These are phyloP conservation scores for Macrocybe gigantea DNA, from an alignment of 768 basidiomycete species.

Conservation along the genomic window DNA sequence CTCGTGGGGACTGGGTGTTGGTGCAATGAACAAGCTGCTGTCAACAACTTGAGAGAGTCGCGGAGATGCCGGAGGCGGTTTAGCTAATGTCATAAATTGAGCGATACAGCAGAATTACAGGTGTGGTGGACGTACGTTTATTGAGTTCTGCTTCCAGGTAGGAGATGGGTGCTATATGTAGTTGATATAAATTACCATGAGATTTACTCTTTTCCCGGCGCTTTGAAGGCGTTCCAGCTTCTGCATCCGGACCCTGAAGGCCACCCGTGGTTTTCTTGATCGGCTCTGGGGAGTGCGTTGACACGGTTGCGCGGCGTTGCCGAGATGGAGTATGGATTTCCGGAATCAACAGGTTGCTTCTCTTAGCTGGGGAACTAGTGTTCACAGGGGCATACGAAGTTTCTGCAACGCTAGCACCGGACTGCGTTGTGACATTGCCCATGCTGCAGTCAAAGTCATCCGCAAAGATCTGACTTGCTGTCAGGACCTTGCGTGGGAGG, in stretches of 20 bases:
- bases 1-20: slow-evolving; percentile 32
- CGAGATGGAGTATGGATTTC: slow-evolving; percentile 38
- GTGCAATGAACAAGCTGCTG: slow-evolving; percentile 60
- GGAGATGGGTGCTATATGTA: slow-evolving; percentile 63
- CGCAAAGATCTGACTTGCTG: slow-evolving; percentile 68
- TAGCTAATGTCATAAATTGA: slow-evolving; percentile 20
- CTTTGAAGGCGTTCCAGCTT: slow-evolving; percentile 51
- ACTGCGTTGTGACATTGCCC: slow-evolving; percentile 27
- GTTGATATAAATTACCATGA: slow-evolving; percentile 54
- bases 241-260: slow-evolving; percentile 18
- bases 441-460: slow-evolving; percentile 35
- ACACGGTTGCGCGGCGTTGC: slow-evolving; percentile 60
- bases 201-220: slow-evolving; percentile 63
- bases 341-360: slow-evolving; percentile 22
- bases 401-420: slow-evolving; percentile 24
- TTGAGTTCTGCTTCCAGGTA: slow-evolving; percentile 61
- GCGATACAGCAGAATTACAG: background rate
- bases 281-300: slow-evolving; percentile 51
- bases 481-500: slow-evolving; percentile 55
- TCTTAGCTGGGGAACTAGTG: slow-evolving; percentile 15
- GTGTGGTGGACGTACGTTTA: slow-evolving; percentile 39
- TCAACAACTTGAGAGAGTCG: slow-evolving; percentile 67
- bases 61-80: slow-evolving; percentile 36
- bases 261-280: slow-evolving; percentile 9
- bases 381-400: slow-evolving; percentile 17